Evolutionary conservation across 1,284 basidiomycete species (phyloP), one percentile per base, ranked within the genome.

Genomic region (Phellinidium pouzarii): DNA sequence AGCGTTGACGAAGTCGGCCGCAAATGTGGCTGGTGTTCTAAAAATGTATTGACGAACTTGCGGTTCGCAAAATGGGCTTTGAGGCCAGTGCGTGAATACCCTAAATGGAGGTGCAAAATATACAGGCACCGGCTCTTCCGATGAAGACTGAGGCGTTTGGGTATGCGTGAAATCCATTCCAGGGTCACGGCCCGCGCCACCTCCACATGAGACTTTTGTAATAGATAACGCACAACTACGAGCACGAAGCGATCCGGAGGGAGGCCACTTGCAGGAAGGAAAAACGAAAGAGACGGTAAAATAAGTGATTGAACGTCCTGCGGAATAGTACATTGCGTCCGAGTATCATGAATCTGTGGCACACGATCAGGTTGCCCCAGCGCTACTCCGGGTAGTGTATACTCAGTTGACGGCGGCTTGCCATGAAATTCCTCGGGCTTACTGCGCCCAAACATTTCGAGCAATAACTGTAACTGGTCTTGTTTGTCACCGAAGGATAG

Each of bases 1-100:
- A 88, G 62, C 1, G 86, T 87, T n/a, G 68, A 71, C n/a, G 82
- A 66, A 31, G 74, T 78, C 19, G 86, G 85, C 27, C 61, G 68
- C 34, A 88, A 61, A 50, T 65, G 65, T 9, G 72, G 69, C 60
- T 82, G 77, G 46, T 73, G 55, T 20, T 60, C 60, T 41, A 83
- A 59, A 37, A 85, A 68, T 20, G 66, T 66, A 52, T 68, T 60
- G 55, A 79, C 64, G 40, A 67, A 65, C 60, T 70, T 65, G 52
- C 72, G 60, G 48, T 61, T 62, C 4, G 58, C 36, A 57, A 65
- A 65, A 55, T 69, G 70, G 11, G 57, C 53, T 22, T n/a, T 54
- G 12, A 58, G 34, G 5, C 61, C 55, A 8, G 52, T 59, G 27
- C 42, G 56, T 7, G 57, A 51, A 9, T 59, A 55, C 3, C 57